Conservation (phyloP, 768 basidiomycete genomes). For the Mycena vitilis region DNA sequence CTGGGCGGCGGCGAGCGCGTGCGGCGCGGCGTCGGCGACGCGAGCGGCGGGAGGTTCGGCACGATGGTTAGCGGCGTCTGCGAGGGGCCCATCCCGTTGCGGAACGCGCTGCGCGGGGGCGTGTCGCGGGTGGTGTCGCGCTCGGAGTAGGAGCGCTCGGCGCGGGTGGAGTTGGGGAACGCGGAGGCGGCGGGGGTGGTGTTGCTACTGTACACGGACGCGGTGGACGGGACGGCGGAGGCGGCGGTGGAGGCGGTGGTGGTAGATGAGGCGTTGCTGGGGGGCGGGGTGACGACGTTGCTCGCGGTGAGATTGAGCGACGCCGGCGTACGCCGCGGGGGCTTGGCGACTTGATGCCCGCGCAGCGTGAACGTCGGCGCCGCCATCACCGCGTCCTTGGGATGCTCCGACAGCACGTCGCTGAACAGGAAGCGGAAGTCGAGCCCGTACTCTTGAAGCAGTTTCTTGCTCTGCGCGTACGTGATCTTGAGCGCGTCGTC, state of each 20-base stretch:
- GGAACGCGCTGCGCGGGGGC: slow-evolving; percentile 7
- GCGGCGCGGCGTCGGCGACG: slow-evolving; percentile 49
- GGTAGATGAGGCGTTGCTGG: no score
- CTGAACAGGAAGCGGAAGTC: slow-evolving; percentile 81
- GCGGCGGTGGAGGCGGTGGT: slow-evolving; percentile 12
- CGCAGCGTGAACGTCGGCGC: slow-evolving; percentile 30
- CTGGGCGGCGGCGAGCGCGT: slow-evolving; percentile 47
- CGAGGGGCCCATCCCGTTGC: slow-evolving; percentile 12
- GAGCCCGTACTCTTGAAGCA: slow-evolving; percentile 77
- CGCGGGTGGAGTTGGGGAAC: neutral
- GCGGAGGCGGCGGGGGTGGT: slow-evolving; percentile 32
- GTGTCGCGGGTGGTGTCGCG: neutral
- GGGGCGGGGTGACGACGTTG: neutral
- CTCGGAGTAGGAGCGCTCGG: neutral
- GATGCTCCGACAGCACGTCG: slow-evolving; percentile 56
- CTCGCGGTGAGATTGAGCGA: slow-evolving; percentile 22
- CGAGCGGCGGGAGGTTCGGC: slow-evolving; percentile 41
- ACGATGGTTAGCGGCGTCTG: slow-evolving; percentile 29
- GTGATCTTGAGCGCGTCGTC: slow-evolving; percentile 85
- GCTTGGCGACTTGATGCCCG: slow-evolving; percentile 34
- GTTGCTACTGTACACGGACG: slow-evolving; percentile 22
- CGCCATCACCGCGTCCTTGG: slow-evolving; percentile 38
- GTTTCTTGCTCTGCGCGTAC: slow-evolving; percentile 83
- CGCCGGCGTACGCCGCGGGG: slow-evolving; percentile 27
- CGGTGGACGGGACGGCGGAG: neutral